phyloP scores from a whole-genome alignment of 2,329 filamentous ascomycete species.

The Hypoxylon sp. region DNA sequence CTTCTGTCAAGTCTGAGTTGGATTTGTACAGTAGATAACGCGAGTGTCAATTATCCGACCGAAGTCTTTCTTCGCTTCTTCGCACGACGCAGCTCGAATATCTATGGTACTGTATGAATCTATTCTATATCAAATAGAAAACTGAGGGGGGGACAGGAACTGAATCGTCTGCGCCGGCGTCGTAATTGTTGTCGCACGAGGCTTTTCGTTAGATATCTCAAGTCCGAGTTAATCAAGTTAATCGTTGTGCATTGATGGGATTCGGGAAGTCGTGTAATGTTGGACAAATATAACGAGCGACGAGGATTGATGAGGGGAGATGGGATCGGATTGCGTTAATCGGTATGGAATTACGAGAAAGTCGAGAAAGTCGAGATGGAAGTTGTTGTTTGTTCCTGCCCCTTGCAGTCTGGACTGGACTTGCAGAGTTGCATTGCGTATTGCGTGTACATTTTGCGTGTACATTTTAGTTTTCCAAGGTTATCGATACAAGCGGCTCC shows the following conservation, averaged over 20 bases:
- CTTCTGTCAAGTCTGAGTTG: neutral
- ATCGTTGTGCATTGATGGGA: neutral
- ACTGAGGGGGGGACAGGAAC: conserved; percentile 3
- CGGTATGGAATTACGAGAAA: neutral
- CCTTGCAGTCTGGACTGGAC: conserved; percentile 34
- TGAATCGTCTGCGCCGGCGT: conserved; percentile 7
- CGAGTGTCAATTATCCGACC: neutral
- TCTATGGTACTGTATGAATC: neutral
- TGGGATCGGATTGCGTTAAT: neutral
- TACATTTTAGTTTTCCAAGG: conserved; percentile 29
- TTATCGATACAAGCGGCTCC: conserved; percentile 32
- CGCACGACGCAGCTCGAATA: neutral
- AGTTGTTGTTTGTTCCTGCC: conserved; percentile 33
- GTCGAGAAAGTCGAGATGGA: conserved; percentile 9
- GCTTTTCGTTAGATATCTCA: conserved; percentile 9
- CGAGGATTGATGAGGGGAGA: conserved; percentile 4
- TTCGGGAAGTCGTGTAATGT: conserved; percentile 22
- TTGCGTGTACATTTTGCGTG: conserved; percentile 39
- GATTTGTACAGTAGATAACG: neutral
- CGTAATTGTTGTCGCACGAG: conserved; percentile 31
- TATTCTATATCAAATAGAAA: neutral
- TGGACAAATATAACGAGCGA: conserved; percentile 38
- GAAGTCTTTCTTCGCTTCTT: neutral
- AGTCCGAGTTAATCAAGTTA: conserved; percentile 18
- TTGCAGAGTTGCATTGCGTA: conserved; percentile 42